Base-by-base conservation (phyloP, 106 monocot genomes). In the Acanthochlamys bracteata region DNA sequence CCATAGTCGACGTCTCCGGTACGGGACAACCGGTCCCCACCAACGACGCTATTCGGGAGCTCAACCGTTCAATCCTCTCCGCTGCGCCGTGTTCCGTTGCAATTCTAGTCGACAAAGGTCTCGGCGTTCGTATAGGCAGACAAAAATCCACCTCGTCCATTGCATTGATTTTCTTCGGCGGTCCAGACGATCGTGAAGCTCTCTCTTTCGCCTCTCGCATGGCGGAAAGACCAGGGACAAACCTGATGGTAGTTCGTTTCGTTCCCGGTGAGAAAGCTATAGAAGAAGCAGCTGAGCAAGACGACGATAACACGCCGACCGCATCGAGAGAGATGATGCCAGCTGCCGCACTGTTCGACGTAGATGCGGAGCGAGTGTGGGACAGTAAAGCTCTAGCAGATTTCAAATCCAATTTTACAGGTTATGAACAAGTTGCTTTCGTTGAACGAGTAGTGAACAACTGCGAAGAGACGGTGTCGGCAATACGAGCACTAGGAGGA, bases 141-240 rank as follows among this genome's bases (percentile, higher is more conserved):
- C 33, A 33, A 33, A 33, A 6, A 1, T 33, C 33, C 1, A 33
- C 1, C 33, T 33, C 33, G 23, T 24, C 25, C 11, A 49, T 66
- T 10, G 66, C 24, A 0, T 22, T 59, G 45, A n/a, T 73, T 24
- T 73, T 66, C 60, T 22, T 79, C 24, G 79, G 79, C 10, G 73
- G 79, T 7, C 25, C 79, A 4, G 74, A 79, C 59, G 65, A 79
- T 59, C 74, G 69, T 0, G 68, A 73, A 69, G 69, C 73, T 0
- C 67, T 73, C 0, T 54, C 68, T 0, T 73, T 49, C 60, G 66
- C 51, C 1, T 15, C 42, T 7, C 58, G 73, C 13, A 47, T 73
- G 39, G 73, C 59, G 0, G 40, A 47, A 7, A 55, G 58, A 22
- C 66, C 73, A 2, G 24, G 39, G 9, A 47, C 59, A 0, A 39